These are phyloP conservation scores for Phytophthora sp. DNA, from an alignment of 352 stramenopile species.

Conservation along the genomic window DNA sequence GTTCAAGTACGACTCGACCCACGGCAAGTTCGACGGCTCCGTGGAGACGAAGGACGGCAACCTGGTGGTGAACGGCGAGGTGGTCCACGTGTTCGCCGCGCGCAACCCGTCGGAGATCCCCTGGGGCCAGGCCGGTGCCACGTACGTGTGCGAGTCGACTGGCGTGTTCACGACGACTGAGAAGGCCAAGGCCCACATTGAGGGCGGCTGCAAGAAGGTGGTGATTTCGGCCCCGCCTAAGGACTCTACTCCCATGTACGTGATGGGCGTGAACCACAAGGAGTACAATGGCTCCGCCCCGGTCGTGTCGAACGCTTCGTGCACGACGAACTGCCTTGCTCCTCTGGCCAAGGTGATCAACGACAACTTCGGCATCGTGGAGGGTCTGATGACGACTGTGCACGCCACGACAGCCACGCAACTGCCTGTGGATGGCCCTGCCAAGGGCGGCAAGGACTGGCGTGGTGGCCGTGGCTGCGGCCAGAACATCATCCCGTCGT, in stretches of 20 bases:
- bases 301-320: no score
- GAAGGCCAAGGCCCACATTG: conserved; percentile 92
- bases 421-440: conserved; percentile 96
- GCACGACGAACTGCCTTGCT: no score
- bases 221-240: conserved; percentile 97
- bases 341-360: no score
- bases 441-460: conserved; percentile 96
- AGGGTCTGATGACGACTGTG: conserved; percentile 99
- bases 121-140: conserved; percentile 88
- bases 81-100: conserved; percentile 93
- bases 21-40: conserved; percentile 87
- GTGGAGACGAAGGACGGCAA: conserved; percentile 83
- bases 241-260: conserved; percentile 97
- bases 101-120: conserved; percentile 94
- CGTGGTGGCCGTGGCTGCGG: conserved; percentile 95
- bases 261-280: conserved; percentile 98
- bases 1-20: conserved; percentile 91
- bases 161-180: conserved; percentile 89
- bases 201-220: conserved; percentile 94
- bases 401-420: conserved; percentile 98
- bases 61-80: conserved; percentile 92
- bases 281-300: conserved; percentile 93
- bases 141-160: conserved; percentile 95
- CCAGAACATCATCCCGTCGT: conserved; percentile 99
- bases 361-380: no score